Percentiles rank a stretch among this genome's conserved stretches.
Conservation (phyloP, 768 basidiomycete genomes). For the Suillus subalutaceus region DNA sequence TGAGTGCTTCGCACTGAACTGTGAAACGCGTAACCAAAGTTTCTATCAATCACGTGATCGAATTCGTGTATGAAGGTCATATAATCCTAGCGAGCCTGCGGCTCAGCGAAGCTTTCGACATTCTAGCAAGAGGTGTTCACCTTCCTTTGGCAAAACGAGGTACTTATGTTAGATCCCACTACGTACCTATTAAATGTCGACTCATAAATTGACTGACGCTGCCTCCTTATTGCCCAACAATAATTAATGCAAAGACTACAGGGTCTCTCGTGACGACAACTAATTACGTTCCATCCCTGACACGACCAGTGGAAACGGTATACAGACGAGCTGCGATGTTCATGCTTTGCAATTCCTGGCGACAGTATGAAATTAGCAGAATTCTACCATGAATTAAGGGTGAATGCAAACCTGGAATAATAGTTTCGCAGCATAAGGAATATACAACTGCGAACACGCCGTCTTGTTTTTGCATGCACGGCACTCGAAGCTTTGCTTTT, state of each 20-base stretch:
- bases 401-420: slow-evolving; percentile 79
- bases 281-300: slow-evolving; percentile 51
- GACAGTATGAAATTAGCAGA: slow-evolving; percentile 4
- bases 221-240: neutral
- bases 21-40: neutral
- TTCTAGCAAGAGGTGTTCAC: too few relatives aligned
- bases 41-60: neutral
- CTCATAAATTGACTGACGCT: neutral
- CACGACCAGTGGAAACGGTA: slow-evolving; percentile 85
- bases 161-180: neutral
- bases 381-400: slow-evolving; percentile 2
- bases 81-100: too few relatives aligned
- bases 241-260: slow-evolving; percentile 36
- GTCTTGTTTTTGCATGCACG: slow-evolving; percentile 98
- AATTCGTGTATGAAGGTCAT: too few relatives aligned
- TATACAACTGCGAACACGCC: slow-evolving; percentile 86
- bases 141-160: too few relatives aligned
- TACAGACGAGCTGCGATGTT: slow-evolving; percentile 89
- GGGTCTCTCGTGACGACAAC: slow-evolving; percentile 9
- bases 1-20: too few relatives aligned
- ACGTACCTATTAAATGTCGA: neutral
- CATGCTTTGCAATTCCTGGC: slow-evolving; percentile 91
- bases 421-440: slow-evolving; percentile 96
- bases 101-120: too few relatives aligned
- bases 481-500: slow-evolving; percentile 99